Conservation (phyloP, 768 basidiomycete genomes). For the Ramaria rubella region DNA sequence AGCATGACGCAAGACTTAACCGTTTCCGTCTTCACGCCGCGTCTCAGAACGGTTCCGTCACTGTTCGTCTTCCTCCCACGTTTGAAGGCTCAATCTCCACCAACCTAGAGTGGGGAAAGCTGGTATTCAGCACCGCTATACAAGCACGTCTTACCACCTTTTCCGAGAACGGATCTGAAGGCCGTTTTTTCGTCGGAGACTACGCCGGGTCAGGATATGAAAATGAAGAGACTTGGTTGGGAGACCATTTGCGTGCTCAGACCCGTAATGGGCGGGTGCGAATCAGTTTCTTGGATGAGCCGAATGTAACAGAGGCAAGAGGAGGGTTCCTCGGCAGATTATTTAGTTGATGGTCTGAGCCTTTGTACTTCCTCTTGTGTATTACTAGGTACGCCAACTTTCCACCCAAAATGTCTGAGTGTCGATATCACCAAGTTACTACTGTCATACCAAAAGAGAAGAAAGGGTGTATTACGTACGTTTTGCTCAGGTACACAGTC, state of each 20-base stretch:
- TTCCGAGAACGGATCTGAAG: neutral
- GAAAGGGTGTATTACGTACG: too few relatives aligned
- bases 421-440: constrained; percentile 45
- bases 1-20: neutral
- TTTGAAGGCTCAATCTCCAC: constrained; percentile 3
- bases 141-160: constrained; percentile 4
- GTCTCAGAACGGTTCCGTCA: neutral
- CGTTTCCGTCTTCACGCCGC: constrained; percentile 1
- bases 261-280: constrained; percentile 32
- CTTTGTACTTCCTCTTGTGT: constrained; percentile 49
- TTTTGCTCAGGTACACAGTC: too few relatives aligned
- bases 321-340: constrained; percentile 40
- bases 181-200: constrained; percentile 8
- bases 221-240: constrained; percentile 26
- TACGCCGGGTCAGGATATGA: constrained; percentile 5
- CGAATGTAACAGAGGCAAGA: neutral
- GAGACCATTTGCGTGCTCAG: constrained; percentile 34
- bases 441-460: too few relatives aligned
- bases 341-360: constrained; percentile 24
- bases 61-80: neutral
- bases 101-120: neutral
- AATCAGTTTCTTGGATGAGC: constrained; percentile 33
- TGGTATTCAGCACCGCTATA: neutral
- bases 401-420: constrained; percentile 51
- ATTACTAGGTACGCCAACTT: constrained; percentile 54